A percentile compares a stretch with the other conserved stretches of the same genome.
Evolutionary conservation across 176 grass and related monocot species (phyloP).

Genomic region (Tillandsia leiboldiana): DNA sequence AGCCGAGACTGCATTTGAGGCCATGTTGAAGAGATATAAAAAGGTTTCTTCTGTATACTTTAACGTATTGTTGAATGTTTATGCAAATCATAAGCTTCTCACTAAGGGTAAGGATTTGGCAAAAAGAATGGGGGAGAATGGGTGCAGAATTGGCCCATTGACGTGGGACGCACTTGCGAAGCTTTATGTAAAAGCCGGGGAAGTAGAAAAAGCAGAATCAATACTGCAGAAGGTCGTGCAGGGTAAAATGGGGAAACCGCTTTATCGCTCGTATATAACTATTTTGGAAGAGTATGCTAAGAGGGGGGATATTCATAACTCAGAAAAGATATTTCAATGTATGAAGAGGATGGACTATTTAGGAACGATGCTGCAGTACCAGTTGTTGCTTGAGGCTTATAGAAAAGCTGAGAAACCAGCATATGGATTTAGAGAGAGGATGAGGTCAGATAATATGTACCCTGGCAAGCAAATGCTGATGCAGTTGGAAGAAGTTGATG

Average conservation of each 20-base stretch:
- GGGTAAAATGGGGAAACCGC: slow-evolving; percentile 31
- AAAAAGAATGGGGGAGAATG: slow-evolving; percentile 40
- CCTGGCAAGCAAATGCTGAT: slow-evolving; percentile 10
- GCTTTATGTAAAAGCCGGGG: slow-evolving; percentile 54
- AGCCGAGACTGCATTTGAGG: slow-evolving; percentile 42
- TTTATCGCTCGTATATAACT: slow-evolving; percentile 32
- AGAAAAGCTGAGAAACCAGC: slow-evolving; percentile 41
- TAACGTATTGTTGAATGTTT: slow-evolving; percentile 55
- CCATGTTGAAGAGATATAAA: slow-evolving; percentile 27
- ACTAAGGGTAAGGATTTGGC: slow-evolving; percentile 47
- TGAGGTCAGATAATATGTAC: slow-evolving; percentile 40
- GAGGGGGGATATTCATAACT: slow-evolving; percentile 60
- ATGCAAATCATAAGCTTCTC: slow-evolving; percentile 54
- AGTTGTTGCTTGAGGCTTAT: slow-evolving; percentile 53
- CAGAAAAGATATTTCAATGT: slow-evolving; percentile 58
- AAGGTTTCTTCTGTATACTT: slow-evolving; percentile 45
- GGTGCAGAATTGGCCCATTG: slow-evolving; percentile 23
- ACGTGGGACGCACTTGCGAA: slow-evolving; percentile 59
- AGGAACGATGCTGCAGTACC: slow-evolving; percentile 32
- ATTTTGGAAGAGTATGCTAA: slow-evolving; percentile 51
- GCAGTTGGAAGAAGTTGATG: slow-evolving; percentile 18
- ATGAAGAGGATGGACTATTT: slow-evolving; percentile 27
- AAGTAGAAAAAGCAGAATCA: slow-evolving; percentile 51
- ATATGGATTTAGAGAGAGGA: slow-evolving; percentile 59
- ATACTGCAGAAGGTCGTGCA: slow-evolving; percentile 44